These are phyloP conservation scores for Avena insularis DNA, from an alignment of 176 grass and related monocot species.

Conservation along the genomic window DNA sequence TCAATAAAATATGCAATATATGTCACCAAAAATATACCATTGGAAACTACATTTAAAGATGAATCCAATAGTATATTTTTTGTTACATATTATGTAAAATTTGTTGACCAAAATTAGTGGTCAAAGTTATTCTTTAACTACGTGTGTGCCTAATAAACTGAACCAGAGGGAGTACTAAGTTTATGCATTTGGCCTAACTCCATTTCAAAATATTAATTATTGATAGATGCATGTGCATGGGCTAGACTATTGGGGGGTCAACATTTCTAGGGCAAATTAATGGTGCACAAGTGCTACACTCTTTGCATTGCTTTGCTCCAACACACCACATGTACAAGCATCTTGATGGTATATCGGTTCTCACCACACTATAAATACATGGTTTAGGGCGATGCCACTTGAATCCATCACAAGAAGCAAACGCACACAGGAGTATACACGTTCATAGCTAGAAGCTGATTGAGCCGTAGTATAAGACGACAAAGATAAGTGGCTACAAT, in stretches of 20 bases:
- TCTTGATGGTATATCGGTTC: neutral
- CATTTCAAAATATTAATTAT: neutral
- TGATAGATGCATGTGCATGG: slow-evolving; percentile 12
- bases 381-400: neutral
- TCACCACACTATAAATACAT: slow-evolving; percentile 50
- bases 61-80: no score
- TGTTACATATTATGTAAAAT: no score
- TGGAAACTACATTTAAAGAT: no score
- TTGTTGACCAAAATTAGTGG: no score
- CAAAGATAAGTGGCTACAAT: neutral
- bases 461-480: neutral
- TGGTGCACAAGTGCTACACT: slow-evolving; percentile 24
- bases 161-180: no score
- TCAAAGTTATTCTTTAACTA: no score
- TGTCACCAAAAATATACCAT: no score
- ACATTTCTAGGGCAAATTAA: neutral
- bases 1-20: no score
- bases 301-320: slow-evolving; percentile 27
- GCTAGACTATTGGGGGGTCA: neutral
- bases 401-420: neutral
- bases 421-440: neutral
- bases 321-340: neutral
- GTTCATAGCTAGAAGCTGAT: neutral
- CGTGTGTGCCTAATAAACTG: no score
- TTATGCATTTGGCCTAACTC: slow-evolving; percentile 26